phyloP scores from a whole-genome alignment of 2,329 filamentous ascomycete genomes.

The Leptographium radiaticola region DNA sequence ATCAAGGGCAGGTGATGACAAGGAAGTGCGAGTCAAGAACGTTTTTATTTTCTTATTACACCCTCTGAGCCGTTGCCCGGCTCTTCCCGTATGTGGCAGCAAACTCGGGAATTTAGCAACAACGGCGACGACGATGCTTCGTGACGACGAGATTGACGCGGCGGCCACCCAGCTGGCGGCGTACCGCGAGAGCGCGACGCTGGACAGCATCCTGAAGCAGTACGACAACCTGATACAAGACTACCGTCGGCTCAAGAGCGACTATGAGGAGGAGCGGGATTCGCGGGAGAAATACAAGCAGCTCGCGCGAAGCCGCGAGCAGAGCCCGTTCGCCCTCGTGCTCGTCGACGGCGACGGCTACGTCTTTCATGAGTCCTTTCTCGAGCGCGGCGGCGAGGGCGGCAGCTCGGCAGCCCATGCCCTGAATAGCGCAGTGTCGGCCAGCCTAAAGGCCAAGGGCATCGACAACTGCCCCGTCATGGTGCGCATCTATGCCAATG shows the following conservation, averaged over 20 bases:
- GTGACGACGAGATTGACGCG: conserved; percentile 10
- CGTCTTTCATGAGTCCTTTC: conserved; percentile 35
- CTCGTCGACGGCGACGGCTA: conserved; percentile 52
- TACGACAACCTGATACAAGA: conserved; percentile 32
- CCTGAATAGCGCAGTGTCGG: conserved; percentile 36
- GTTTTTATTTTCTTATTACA: no score
- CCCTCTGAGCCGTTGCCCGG: background rate
- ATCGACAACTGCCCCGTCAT: conserved; percentile 38
- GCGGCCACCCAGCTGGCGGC: conserved; percentile 9
- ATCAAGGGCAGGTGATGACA: background rate
- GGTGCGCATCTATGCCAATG: conserved; percentile 42
- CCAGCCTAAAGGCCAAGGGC: conserved; percentile 31
- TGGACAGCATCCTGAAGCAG: conserved; percentile 6
- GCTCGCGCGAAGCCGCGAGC: conserved; percentile 31
- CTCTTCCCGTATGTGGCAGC: background rate
- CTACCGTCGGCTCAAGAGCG: conserved; percentile 41
- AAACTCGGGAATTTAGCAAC: background rate
- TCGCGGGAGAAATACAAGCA: conserved; percentile 41
- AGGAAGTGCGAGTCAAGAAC: no score
- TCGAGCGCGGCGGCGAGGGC: conserved; percentile 35
- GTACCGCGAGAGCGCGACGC: conserved; percentile 3
- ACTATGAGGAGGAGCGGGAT: conserved; percentile 43
- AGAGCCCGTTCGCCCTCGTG: conserved; percentile 46
- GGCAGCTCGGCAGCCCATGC: conserved; percentile 41
- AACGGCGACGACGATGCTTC: conserved; percentile 8